These are phyloP conservation scores for Mortierella sp. DNA, from an alignment of 371 early-diverging fungal genomes.

Conservation along the genomic window DNA sequence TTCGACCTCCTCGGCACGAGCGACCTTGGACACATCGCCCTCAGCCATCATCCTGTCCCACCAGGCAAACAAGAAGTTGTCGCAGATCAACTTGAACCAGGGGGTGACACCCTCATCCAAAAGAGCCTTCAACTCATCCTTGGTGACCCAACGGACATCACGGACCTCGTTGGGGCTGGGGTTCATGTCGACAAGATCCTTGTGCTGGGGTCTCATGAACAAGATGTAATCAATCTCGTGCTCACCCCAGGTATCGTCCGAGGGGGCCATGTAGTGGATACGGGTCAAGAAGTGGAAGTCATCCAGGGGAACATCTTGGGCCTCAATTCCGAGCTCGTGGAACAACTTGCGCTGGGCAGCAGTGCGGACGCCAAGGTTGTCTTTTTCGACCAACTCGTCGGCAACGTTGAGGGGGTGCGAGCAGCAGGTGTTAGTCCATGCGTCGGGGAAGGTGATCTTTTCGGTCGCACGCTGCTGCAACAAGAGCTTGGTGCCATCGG, in stretches of 20 bases:
- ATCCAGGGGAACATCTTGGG: slow-evolving; percentile 85
- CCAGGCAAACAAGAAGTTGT: slow-evolving; percentile 94
- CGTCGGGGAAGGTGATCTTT: slow-evolving; percentile 98
- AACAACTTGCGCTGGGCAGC: slow-evolving; percentile 94
- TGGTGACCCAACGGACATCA: slow-evolving; percentile 79
- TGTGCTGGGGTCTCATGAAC: slow-evolving; percentile 77
- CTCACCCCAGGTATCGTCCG: slow-evolving; percentile 98
- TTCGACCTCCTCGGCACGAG: slow-evolving; percentile 72
- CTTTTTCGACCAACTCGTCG: slow-evolving; percentile 86
- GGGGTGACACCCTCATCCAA: slow-evolving; percentile 90
- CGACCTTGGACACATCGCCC: slow-evolving; percentile 71
- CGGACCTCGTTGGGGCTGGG: slow-evolving; percentile 90
- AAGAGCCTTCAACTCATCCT: slow-evolving; percentile 80
- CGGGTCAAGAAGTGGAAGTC: slow-evolving; percentile 90
- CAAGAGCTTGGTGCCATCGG: slow-evolving; percentile 81
- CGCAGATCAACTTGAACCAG: slow-evolving; percentile 96
- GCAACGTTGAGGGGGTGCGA: slow-evolving; percentile 92
- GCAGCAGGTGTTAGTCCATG: slow-evolving; percentile 98
- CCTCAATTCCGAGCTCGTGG: slow-evolving; percentile 95
- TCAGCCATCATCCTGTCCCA: slow-evolving; percentile 82
- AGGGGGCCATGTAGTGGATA: slow-evolving; percentile 95
- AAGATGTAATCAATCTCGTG: slow-evolving; percentile 91
- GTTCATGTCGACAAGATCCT: slow-evolving; percentile 67
- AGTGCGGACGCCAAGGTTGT: slow-evolving; percentile 82
- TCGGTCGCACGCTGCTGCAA: slow-evolving; percentile 95